Conservation (phyloP, 1,284 basidiomycete genomes). For the Coriolopsis trogii region DNA sequence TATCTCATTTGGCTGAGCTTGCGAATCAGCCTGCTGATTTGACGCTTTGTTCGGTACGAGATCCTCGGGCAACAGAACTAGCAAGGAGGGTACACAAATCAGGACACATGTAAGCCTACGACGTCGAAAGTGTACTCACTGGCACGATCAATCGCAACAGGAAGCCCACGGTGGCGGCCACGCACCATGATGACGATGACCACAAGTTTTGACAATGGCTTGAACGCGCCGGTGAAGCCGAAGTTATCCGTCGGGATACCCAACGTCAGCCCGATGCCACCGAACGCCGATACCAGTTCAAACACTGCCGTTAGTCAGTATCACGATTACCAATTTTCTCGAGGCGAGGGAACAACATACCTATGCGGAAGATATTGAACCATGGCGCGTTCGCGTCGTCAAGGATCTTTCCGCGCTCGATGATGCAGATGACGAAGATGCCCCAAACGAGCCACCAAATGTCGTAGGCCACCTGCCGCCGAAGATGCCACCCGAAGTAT, state of each 20-base stretch:
- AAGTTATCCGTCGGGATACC: conserved; percentile 49
- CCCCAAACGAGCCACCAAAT: conserved; percentile 65
- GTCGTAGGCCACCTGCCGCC: conserved; percentile 68
- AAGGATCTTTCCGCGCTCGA: conserved; percentile 63
- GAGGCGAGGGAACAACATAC: conserved; percentile 4
- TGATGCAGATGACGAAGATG: conserved; percentile 66
- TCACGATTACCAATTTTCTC: neutral
- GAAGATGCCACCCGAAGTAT: conserved; percentile 65
- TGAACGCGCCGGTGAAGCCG: conserved; percentile 53
- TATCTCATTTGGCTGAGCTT: too few species aligned
- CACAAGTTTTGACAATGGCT: conserved; percentile 59
- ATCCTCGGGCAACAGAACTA: conserved; percentile 17
- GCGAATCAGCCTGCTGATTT: neutral
- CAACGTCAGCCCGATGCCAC: conserved; percentile 59
- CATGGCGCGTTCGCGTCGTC: conserved; percentile 54
- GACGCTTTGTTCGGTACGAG: conserved; percentile 3
- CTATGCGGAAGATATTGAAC: conserved; percentile 63
- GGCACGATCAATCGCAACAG: conserved; percentile 54
- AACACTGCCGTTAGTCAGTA: conserved; percentile 37
- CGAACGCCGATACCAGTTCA: conserved; percentile 62
- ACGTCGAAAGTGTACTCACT: conserved; percentile 22
- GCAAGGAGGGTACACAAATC: neutral
- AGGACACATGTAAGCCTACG: conserved; percentile 14
- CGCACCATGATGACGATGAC: conserved; percentile 62
- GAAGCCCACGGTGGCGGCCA: conserved; percentile 58